Percentiles rank a stretch among this genome's conserved stretches.
phyloP scores from a whole-genome alignment of 805 yeast genomes.

The Wickerhamomyces queroliae region DNA sequence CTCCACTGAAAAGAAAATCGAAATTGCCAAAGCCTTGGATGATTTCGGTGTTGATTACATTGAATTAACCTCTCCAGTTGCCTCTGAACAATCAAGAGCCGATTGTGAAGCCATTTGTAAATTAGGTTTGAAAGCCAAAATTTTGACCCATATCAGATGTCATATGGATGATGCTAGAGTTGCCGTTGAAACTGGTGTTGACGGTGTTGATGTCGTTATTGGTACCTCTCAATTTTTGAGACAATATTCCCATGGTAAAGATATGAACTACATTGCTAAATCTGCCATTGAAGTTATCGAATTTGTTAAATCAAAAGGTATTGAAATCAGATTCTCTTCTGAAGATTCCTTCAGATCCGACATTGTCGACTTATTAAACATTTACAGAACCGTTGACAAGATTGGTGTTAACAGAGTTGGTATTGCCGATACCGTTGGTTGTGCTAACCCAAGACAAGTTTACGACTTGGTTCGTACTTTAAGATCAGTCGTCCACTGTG shows the following conservation, averaged over 20 bases:
- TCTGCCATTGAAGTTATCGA: conserved; percentile 95
- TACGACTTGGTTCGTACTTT: conserved; percentile 93
- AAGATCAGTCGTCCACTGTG: conserved; percentile 90
- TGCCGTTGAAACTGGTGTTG: conserved; percentile 98
- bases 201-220: conserved; percentile 97
- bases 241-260: conserved; percentile 95
- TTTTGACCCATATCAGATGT: conserved; percentile 94
- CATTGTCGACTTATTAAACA: conserved; percentile 89
- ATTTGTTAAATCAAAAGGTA: conserved; percentile 93
- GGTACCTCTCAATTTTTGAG: conserved; percentile 95
- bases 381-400: conserved; percentile 93
- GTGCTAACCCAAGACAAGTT: conserved; percentile 99
- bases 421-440: conserved; percentile 98
- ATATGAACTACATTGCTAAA: conserved; percentile 96
- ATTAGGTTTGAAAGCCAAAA: conserved; percentile 91
- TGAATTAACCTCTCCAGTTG: conserved; percentile 96
- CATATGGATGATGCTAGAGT: conserved; percentile 98
- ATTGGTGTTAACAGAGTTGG: conserved; percentile 98
- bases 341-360: conserved; percentile 98
- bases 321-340: conserved; percentile 93
- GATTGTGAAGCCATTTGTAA: conserved; percentile 99
- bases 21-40: conserved; percentile 94
- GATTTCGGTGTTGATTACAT: conserved; percentile 98
- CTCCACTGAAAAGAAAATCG: conserved; percentile 89
- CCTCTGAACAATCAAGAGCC: conserved; percentile 84